phyloP scores from a whole-genome alignment of 208 protist genomes.

The Leishmania martiniquensis region DNA sequence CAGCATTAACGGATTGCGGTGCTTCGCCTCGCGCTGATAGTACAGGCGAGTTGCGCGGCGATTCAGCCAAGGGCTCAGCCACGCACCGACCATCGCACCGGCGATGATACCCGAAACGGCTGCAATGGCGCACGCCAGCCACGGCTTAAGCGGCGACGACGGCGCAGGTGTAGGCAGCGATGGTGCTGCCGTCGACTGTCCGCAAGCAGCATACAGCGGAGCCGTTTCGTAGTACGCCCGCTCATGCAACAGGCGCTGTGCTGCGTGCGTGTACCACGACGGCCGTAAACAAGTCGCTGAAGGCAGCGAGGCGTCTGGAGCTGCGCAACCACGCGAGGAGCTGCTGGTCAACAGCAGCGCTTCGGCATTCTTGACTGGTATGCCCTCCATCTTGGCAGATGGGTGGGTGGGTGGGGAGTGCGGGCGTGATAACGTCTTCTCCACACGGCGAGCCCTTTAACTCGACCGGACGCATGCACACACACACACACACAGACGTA shows the following conservation, averaged over 20 bases:
- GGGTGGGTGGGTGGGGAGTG: too few species aligned
- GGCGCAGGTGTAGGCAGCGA: background rate
- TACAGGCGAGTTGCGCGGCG: background rate
- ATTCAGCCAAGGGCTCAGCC: background rate
- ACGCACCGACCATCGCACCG: slow-evolving; percentile 1
- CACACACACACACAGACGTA: background rate
- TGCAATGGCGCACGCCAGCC: background rate
- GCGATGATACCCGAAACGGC: background rate
- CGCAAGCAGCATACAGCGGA: background rate
- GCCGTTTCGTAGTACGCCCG: background rate
- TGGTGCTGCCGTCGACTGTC: background rate
- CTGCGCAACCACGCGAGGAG: background rate
- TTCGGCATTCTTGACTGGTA: background rate
- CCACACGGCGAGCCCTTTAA: too few species aligned
- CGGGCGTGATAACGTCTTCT: too few species aligned
- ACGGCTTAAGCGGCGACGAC: background rate
- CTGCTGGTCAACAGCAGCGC: background rate
- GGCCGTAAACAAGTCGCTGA: background rate
- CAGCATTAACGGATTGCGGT: slow-evolving; percentile 34
- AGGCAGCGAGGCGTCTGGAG: background rate
- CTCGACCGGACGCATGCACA: too few species aligned
- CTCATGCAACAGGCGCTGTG: background rate
- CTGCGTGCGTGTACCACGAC: background rate
- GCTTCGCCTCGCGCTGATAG: slow-evolving; percentile 14
- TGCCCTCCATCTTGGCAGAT: background rate